phyloP scores from a whole-genome alignment of 805 yeast species.

The Starmerella scarabaei region DNA sequence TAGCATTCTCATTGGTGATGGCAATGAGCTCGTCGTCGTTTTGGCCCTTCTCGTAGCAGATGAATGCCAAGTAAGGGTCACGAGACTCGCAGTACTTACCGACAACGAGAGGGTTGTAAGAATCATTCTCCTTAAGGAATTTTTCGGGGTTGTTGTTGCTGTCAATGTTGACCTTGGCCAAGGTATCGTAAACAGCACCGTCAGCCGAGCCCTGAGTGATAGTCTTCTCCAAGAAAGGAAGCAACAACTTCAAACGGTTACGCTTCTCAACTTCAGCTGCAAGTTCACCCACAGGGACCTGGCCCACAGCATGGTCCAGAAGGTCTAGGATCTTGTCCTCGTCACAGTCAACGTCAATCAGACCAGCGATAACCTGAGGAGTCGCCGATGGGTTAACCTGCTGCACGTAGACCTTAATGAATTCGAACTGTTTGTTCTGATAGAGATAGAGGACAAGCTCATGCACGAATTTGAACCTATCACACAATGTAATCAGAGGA shows the following conservation, averaged over 20 bases:
- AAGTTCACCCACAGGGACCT: conserved; percentile 80
- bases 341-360: conserved; percentile 94
- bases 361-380: conserved; percentile 91
- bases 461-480: conserved; percentile 79
- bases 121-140: conserved; percentile 79
- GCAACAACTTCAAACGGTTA: conserved; percentile 76
- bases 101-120: conserved; percentile 84
- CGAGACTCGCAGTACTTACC: conserved; percentile 98
- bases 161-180: conserved; percentile 96
- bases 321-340: conserved; percentile 72
- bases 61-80: conserved; percentile 95
- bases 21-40: conserved; percentile 80
- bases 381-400: conserved; percentile 93
- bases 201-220: conserved; percentile 72
- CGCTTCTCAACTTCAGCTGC: conserved; percentile 94
- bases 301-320: conserved; percentile 76
- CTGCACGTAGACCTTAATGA: conserved; percentile 95
- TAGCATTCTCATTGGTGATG: conserved; percentile 91
- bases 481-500: conserved; percentile 93
- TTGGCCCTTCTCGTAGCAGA: conserved; percentile 90
- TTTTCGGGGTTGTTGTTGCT: conserved; percentile 96
- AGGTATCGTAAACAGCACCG: conserved; percentile 81
- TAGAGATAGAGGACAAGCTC: conserved; percentile 86
- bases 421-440: conserved; percentile 90
- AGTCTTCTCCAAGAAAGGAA: conserved; percentile 87